phyloP scores from a whole-genome alignment of 169 alveolate genomes.

The Pseudocohnilembus persalinus region DNA sequence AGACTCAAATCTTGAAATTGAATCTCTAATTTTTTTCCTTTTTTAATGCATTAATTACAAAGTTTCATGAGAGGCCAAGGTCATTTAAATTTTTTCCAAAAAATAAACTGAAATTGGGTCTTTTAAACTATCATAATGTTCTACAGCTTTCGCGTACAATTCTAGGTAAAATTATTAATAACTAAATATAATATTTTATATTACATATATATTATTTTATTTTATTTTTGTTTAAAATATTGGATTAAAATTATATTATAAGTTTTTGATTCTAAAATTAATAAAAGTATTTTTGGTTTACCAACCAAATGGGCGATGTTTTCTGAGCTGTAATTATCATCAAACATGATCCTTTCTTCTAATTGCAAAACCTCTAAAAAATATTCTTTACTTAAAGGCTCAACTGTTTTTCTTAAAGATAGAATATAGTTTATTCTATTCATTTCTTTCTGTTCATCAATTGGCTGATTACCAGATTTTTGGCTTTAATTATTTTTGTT shows the following conservation, averaged over 20 bases:
- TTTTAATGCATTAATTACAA: neutral
- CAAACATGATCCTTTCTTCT: conserved; percentile 5
- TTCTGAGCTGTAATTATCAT: conserved; percentile 2
- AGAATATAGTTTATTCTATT: neutral
- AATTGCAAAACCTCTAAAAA: conserved; percentile 3
- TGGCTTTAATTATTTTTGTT: no score
- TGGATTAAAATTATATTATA: neutral
- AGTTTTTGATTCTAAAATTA: no score
- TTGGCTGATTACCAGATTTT: neutral
- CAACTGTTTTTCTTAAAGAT: neutral
- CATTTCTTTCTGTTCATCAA: neutral
- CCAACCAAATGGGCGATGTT: neutral
- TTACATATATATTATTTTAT: no score
- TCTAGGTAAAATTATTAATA: neutral
- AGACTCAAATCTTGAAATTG: neutral
- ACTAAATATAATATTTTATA: no score
- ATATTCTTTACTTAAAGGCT: neutral
- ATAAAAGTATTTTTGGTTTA: no score
- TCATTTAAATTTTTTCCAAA: conserved; percentile 23
- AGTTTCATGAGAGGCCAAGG: conserved; percentile 1
- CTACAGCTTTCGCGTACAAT: conserved; percentile 22
- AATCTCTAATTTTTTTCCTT: neutral
- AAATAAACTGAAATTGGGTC: conserved; percentile 23
- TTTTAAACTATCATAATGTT: conserved; percentile 17
- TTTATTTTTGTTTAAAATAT: neutral